A percentile compares a stretch with the other conserved stretches of the same genome.
Evolutionary conservation across 2,329 filamentous ascomycete species (phyloP).

Genomic region (Didymosphaeria variabile): DNA sequence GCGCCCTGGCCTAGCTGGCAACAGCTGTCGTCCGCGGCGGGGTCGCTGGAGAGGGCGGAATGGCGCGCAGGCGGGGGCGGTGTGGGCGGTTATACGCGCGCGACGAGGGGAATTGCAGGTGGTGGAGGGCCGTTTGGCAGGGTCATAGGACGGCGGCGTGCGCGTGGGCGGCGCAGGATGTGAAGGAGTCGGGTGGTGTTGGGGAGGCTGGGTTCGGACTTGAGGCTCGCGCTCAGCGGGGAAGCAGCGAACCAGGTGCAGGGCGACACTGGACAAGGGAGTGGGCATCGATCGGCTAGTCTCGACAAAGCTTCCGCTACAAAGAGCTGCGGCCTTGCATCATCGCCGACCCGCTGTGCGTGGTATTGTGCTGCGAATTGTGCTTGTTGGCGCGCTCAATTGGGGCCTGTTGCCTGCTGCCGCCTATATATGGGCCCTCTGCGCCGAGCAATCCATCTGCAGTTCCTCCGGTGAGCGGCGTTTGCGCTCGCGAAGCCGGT

Average conservation of each 20-base stretch:
- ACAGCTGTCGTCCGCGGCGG: constrained; percentile 18
- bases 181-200: constrained; percentile 19
- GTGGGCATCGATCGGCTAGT: constrained; percentile 14
- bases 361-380: background rate
- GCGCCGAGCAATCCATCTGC: background rate
- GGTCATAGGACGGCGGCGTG: constrained; percentile 23
- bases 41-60: constrained; percentile 24
- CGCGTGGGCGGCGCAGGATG: constrained; percentile 17
- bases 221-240: constrained; percentile 22
- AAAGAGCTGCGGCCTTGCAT: constrained; percentile 9
- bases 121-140: constrained; percentile 21
- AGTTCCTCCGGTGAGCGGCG: background rate
- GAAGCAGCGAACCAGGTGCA: constrained; percentile 17
- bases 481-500: background rate
- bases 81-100: constrained; percentile 24
- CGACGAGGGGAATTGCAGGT: constrained; percentile 17
- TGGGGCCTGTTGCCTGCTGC: background rate
- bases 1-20: constrained; percentile 31
- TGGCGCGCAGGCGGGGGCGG: constrained; percentile 31
- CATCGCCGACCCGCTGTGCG: background rate
- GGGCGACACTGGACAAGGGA: constrained; percentile 8
- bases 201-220: constrained; percentile 18
- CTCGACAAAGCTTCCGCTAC: background rate
- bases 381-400: background rate
- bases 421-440: background rate